phyloP scores from a whole-genome alignment of 2,329 filamentous ascomycete genomes.

The Akanthomyces lecanii region DNA sequence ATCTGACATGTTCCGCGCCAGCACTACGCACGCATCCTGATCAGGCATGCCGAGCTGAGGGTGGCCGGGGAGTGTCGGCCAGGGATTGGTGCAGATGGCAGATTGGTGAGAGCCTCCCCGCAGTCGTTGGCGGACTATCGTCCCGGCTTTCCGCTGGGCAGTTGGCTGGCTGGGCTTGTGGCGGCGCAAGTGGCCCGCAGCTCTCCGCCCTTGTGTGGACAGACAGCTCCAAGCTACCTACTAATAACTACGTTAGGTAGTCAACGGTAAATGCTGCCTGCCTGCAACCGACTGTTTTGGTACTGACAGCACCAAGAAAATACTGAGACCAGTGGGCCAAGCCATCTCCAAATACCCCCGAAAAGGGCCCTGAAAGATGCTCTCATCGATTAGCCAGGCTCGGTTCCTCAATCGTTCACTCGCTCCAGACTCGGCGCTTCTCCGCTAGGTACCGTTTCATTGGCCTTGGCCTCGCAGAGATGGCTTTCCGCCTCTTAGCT shows the following conservation, averaged over 20 bases:
- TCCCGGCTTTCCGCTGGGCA: neutral
- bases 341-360: neutral
- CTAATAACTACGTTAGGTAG: too few species aligned
- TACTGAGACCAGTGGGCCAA: neutral
- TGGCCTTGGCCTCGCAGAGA: neutral
- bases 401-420: neutral
- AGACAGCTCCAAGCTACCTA: too few species aligned
- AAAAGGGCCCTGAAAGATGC: neutral
- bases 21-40: neutral
- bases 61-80: constrained; percentile 7
- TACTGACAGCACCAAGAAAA: too few species aligned
- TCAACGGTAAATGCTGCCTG: too few species aligned
- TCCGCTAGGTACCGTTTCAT: neutral
- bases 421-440: neutral
- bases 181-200: neutral
- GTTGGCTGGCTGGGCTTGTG: constrained; percentile 4
- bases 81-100: neutral
- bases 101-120: neutral
- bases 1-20: neutral
- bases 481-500: neutral
- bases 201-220: neutral
- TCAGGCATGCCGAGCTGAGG: neutral
- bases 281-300: too few species aligned
- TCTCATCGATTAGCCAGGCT: too few species aligned
- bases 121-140: constrained; percentile 12